Evolutionary conservation across 2,329 filamentous ascomycete species (phyloP).

Genomic region (Seiridium cupressi): DNA sequence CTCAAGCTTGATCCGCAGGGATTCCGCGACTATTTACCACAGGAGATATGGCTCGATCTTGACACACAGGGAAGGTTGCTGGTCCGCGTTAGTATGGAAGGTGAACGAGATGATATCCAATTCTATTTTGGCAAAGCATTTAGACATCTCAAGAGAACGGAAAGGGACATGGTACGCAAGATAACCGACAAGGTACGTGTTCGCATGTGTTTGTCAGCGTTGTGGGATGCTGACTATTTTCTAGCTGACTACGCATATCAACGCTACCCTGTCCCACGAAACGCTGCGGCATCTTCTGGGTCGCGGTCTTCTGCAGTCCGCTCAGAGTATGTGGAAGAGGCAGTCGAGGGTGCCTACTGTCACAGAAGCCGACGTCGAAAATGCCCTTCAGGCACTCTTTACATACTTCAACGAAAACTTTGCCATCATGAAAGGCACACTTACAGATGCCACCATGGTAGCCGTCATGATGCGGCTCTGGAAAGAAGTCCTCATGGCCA

Average conservation of each 20-base stretch:
- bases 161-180: slow-evolving; percentile 96
- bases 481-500: slow-evolving; percentile 94
- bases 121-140: slow-evolving; percentile 99
- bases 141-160: slow-evolving; percentile 88
- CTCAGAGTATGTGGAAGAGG: slow-evolving; percentile 40
- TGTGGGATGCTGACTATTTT: slow-evolving; percentile 12
- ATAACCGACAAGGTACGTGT: slow-evolving; percentile 87
- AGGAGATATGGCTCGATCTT: slow-evolving; percentile 96
- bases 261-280: slow-evolving; percentile 79
- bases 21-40: slow-evolving; percentile 92
- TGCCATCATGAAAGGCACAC: slow-evolving; percentile 95
- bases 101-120: slow-evolving; percentile 95
- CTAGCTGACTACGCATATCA: slow-evolving; percentile 89
- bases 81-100: slow-evolving; percentile 95
- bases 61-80: slow-evolving; percentile 91
- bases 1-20: slow-evolving; percentile 97
- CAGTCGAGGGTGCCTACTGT: slow-evolving; percentile 54
- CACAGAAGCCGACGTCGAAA: slow-evolving; percentile 72
- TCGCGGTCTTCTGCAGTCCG: slow-evolving; percentile 50
- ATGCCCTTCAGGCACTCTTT: slow-evolving; percentile 80
- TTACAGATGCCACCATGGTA: slow-evolving; percentile 95
- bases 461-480: slow-evolving; percentile 97
- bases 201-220: background rate
- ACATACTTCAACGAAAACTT: slow-evolving; percentile 98
- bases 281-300: slow-evolving; percentile 74